These are phyloP conservation scores for Exophiala oligosperma DNA, from an alignment of 2,329 filamentous ascomycete genomes.

Conservation along the genomic window DNA sequence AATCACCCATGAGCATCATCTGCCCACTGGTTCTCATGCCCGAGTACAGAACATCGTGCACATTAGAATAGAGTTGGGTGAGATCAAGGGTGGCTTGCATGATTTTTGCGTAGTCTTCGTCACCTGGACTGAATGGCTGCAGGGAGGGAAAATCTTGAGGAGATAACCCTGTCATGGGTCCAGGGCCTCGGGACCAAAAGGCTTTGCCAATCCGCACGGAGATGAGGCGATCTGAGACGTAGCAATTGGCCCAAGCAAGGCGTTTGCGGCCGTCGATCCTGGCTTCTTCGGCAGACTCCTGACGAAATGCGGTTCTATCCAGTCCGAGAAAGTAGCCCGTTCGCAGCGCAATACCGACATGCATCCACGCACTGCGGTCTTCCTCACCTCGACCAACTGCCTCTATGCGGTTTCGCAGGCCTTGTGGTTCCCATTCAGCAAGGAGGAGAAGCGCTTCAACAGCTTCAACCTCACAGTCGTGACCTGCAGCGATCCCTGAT, in stretches of 20 bases:
- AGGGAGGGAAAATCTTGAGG: constrained; percentile 69
- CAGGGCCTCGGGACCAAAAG: constrained; percentile 72
- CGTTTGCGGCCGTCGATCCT: constrained; percentile 62
- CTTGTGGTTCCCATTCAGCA: constrained; percentile 72
- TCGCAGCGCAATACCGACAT: constrained; percentile 68
- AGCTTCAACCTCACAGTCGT: constrained; percentile 67
- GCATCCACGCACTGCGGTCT: constrained; percentile 75
- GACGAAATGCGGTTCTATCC: constrained; percentile 66
- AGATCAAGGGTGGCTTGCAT: constrained; percentile 72
- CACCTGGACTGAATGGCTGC: constrained; percentile 56
- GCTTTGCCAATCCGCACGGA: constrained; percentile 70
- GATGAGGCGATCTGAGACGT: constrained; percentile 67
- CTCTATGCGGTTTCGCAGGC: constrained; percentile 59
- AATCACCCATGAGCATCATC: constrained; percentile 69
- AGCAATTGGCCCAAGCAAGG: constrained; percentile 69
- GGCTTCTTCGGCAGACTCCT: constrained; percentile 60
- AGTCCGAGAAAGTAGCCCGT: constrained; percentile 70
- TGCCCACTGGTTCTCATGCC: constrained; percentile 69
- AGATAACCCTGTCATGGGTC: constrained; percentile 63
- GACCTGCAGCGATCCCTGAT: constrained; percentile 65
- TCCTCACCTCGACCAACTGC: constrained; percentile 70
- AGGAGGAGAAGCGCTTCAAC: constrained; percentile 69
- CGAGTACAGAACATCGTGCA: constrained; percentile 72
- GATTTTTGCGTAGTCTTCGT: constrained; percentile 67
- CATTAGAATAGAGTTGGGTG: constrained; percentile 71